Evolutionary conservation across 116 monocot species (phyloP).

Genomic region (Iris pallida): DNA sequence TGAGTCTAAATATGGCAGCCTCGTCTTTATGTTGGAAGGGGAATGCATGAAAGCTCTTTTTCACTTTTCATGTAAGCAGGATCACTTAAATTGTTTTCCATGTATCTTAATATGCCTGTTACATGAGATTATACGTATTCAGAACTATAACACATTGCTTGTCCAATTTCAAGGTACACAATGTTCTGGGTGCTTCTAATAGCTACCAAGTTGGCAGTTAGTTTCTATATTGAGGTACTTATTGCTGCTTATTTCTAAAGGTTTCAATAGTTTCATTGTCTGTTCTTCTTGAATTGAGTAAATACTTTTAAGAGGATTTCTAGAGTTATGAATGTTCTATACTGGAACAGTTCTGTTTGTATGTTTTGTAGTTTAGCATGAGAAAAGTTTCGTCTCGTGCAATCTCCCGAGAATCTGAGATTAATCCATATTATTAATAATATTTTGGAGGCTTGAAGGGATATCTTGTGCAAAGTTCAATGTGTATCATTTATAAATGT

Average conservation of each 20-base stretch:
- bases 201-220: slow-evolving; percentile 73
- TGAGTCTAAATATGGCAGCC: slow-evolving; percentile 44
- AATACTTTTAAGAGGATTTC: too few species aligned
- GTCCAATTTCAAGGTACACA: slow-evolving; percentile 62
- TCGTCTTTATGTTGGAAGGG: slow-evolving; percentile 95
- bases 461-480: too few species aligned
- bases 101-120: background rate
- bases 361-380: too few species aligned
- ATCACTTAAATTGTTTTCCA: background rate
- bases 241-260: background rate
- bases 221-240: slow-evolving; percentile 88
- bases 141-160: background rate
- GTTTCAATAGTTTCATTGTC: too few species aligned
- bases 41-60: slow-evolving; percentile 95
- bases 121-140: background rate
- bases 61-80: slow-evolving; percentile 84
- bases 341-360: too few species aligned
- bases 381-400: too few species aligned
- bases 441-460: too few species aligned
- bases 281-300: too few species aligned
- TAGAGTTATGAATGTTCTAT: too few species aligned
- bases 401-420: too few species aligned
- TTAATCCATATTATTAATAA: too few species aligned
- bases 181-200: slow-evolving; percentile 89
- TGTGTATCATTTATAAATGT: too few species aligned